A percentile compares a stretch with the other conserved stretches of the same genome.
Evolutionary conservation across 257 asterid genomes (phyloP).

Genomic region (Ehretia macrophylla): DNA sequence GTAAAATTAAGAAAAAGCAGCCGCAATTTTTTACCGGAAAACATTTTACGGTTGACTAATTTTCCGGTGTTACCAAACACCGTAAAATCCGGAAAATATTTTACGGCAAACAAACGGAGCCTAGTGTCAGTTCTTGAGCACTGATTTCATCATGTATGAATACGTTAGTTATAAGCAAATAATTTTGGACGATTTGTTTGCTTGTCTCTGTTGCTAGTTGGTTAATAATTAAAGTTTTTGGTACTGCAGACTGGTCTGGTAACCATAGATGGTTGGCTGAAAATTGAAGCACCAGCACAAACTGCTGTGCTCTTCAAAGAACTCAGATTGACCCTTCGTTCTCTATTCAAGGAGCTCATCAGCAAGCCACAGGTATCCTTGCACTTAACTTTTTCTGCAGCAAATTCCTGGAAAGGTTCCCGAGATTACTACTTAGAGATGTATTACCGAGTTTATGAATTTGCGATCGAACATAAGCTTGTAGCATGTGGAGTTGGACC

Average conservation of each 20-base stretch:
- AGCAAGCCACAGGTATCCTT: constrained; percentile 74
- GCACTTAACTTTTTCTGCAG: constrained; percentile 5
- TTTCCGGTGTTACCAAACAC: no score
- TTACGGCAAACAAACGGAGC: no score
- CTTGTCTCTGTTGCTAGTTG: neutral
- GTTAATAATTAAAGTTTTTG: constrained; percentile 19
- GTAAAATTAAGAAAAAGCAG: no score
- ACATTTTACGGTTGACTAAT: no score
- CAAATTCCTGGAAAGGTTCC: neutral
- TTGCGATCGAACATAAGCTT: neutral
- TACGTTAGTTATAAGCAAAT: neutral
- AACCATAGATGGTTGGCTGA: constrained; percentile 77
- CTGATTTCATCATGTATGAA: neutral
- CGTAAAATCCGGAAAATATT: no score
- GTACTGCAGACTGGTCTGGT: constrained; percentile 69
- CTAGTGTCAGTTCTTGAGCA: neutral
- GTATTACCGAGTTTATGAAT: neutral
- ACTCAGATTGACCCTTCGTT: constrained; percentile 75
- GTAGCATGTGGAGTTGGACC: neutral
- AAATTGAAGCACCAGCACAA: constrained; percentile 90
- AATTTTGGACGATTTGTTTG: neutral
- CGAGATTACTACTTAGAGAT: neutral
- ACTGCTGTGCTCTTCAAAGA: constrained; percentile 90
- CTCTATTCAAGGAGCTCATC: constrained; percentile 77
- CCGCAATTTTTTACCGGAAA: no score